phyloP scores from a whole-genome alignment of 805 yeast genomes.

The Metschnikowia sp. region DNA sequence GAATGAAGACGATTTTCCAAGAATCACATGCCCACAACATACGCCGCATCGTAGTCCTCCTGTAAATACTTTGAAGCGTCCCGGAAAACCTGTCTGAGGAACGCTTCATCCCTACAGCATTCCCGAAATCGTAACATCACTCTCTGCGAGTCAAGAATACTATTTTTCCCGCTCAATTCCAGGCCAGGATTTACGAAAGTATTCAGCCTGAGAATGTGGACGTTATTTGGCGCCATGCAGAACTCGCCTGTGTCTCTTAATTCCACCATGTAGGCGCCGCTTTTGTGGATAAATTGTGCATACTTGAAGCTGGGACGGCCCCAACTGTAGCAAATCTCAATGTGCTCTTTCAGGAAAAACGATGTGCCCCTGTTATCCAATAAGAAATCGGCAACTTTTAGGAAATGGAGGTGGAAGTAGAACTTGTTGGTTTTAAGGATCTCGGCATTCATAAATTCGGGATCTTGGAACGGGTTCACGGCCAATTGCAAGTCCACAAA shows the following conservation, averaged over 20 bases:
- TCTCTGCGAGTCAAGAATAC: constrained; percentile 62
- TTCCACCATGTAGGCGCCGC: constrained; percentile 90
- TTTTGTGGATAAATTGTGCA: constrained; percentile 84
- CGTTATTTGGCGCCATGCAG: constrained; percentile 82
- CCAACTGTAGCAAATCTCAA: constrained; percentile 85
- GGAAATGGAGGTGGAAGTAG: constrained; percentile 73
- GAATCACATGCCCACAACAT: constrained; percentile 12
- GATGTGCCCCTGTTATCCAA: constrained; percentile 76
- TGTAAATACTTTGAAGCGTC: constrained; percentile 55
- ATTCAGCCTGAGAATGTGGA: constrained; percentile 72
- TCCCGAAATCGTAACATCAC: constrained; percentile 68
- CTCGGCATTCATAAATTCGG: constrained; percentile 42
- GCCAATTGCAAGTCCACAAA: constrained; percentile 65
- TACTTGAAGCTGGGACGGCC: constrained; percentile 78
- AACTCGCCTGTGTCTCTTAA: constrained; percentile 73
- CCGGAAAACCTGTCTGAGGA: constrained; percentile 50
- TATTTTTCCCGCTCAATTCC: constrained; percentile 26
- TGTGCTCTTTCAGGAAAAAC: constrained; percentile 49
- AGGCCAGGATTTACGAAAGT: constrained; percentile 30
- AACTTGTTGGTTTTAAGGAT: constrained; percentile 52
- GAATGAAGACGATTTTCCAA: neutral
- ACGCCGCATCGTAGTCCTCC: constrained; percentile 25
- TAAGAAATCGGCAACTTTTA: constrained; percentile 69
- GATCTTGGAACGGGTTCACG: constrained; percentile 68
- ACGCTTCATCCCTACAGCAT: constrained; percentile 52